Conservation (phyloP, 768 basidiomycete genomes). For the Termitomyces heimii region DNA sequence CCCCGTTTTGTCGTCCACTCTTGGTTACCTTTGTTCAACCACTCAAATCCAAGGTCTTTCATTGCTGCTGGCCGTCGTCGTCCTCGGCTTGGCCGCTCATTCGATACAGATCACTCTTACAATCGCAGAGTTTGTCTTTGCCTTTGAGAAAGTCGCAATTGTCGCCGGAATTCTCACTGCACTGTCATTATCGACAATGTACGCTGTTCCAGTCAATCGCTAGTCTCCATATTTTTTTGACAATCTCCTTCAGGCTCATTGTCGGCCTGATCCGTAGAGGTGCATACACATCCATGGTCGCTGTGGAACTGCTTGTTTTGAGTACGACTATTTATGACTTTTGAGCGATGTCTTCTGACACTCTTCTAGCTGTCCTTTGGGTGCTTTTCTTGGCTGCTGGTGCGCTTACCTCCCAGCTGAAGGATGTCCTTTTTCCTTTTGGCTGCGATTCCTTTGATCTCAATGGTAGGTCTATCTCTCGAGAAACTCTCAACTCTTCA, state of each 20-base stretch:
- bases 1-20: neutral
- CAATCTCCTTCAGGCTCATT: constrained; percentile 3
- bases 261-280: constrained; percentile 8
- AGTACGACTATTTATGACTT: neutral
- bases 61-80: constrained; percentile 4
- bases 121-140: neutral
- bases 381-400: constrained; percentile 7
- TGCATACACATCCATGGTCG: constrained; percentile 10
- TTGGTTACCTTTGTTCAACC: neutral
- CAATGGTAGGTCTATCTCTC: neutral
- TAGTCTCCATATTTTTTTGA: neutral
- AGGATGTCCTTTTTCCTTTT: constrained; percentile 2
- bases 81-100: constrained; percentile 9
- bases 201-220: neutral
- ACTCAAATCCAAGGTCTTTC: constrained; percentile 4
- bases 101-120: constrained; percentile 3
- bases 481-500: too few species aligned
- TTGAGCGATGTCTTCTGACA: too few species aligned
- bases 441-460: constrained; percentile 6
- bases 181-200: constrained; percentile 10
- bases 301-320: constrained; percentile 8
- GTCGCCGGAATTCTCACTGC: constrained; percentile 6
- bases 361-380: constrained; percentile 10
- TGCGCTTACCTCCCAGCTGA: constrained; percentile 7
- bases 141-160: constrained; percentile 11